A percentile compares a stretch with the other conserved stretches of the same genome.
Evolutionary conservation across 495 filamentous ascomycete species (phyloP).

Genomic region (Penicillium paradoxum): DNA sequence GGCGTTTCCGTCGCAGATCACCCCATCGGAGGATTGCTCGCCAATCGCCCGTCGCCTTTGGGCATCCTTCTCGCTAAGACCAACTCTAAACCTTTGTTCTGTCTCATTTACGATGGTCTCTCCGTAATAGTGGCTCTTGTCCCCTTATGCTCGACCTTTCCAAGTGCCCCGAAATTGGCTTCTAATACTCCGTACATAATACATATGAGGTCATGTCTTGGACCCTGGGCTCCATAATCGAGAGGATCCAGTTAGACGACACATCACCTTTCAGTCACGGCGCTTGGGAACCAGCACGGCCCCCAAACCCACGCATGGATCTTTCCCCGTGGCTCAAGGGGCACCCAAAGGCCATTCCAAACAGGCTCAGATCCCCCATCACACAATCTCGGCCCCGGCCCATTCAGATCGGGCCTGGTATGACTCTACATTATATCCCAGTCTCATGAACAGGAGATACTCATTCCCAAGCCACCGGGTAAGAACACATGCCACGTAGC

Average conservation of each 20-base stretch:
- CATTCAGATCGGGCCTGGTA: conserved; percentile 24
- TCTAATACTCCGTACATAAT: too few relatives aligned
- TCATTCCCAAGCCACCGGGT: too few relatives aligned
- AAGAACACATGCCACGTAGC: neutral
- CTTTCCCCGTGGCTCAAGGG: too few relatives aligned
- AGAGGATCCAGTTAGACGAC: neutral
- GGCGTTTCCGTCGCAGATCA: conserved; percentile 41
- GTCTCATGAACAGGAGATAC: too few relatives aligned
- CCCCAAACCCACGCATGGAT: conserved; percentile 1
- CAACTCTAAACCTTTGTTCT: conserved; percentile 22
- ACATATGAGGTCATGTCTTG: too few relatives aligned
- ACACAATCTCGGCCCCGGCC: conserved; percentile 12
- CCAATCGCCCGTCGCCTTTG: conserved; percentile 32
- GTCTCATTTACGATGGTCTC: neutral
- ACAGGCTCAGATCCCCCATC: conserved; percentile 16
- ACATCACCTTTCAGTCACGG: conserved; percentile 1
- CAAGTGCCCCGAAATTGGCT: too few relatives aligned
- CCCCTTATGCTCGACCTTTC: too few relatives aligned
- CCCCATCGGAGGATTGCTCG: conserved; percentile 30
- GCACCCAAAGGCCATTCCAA: too few relatives aligned
- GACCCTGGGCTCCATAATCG: too few relatives aligned
- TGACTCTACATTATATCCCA: too few relatives aligned
- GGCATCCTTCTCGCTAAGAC: conserved; percentile 20
- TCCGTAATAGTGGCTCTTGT: too few relatives aligned
- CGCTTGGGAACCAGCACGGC: neutral